Percentiles rank a stretch among this genome's conserved stretches.
Conservation (phyloP, 2,329 filamentous ascomycete genomes). For the Aureobasidium sp. region DNA sequence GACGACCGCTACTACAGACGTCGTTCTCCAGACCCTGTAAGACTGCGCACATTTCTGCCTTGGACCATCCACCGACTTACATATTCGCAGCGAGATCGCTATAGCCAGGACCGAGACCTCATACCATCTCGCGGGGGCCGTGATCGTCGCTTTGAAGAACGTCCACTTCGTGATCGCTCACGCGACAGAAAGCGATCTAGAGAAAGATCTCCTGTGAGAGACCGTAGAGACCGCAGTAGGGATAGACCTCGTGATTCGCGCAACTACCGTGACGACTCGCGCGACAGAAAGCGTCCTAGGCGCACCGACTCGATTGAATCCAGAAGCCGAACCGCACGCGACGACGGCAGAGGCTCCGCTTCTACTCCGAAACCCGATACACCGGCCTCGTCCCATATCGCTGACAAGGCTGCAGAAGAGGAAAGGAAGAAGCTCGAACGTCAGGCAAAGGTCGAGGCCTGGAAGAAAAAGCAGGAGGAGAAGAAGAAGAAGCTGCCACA, state of each 20-base stretch:
- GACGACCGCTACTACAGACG: conserved; percentile 39
- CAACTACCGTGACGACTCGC: conserved; percentile 70
- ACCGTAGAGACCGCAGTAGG: conserved; percentile 42
- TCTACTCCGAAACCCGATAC: conserved; percentile 36
- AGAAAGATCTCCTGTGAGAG: conserved; percentile 43
- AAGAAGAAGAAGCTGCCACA: conserved; percentile 61
- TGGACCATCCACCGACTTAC: conserved; percentile 35
- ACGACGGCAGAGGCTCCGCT: conserved; percentile 49
- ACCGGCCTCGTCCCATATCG: conserved; percentile 19
- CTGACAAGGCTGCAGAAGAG: conserved; percentile 48
- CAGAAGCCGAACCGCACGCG: conserved; percentile 50
- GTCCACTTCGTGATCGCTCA: conserved; percentile 50
- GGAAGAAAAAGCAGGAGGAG: conserved; percentile 82
- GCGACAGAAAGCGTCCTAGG: conserved; percentile 56
- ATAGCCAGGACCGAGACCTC: conserved; percentile 40
- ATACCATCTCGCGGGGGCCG: conserved; percentile 55
- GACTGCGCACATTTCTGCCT: not conserved
- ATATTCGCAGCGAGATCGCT: conserved; percentile 42
- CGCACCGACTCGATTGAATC: conserved; percentile 68
- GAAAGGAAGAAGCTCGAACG: conserved; percentile 64
- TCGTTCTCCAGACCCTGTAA: conserved; percentile 43
- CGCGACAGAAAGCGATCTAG: conserved; percentile 59
- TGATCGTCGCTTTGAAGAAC: conserved; percentile 34
- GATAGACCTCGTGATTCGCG: conserved; percentile 63
- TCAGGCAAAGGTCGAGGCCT: conserved; percentile 75